phyloP scores from a whole-genome alignment of 2,329 filamentous ascomycete genomes.

The Fusarium sp. region DNA sequence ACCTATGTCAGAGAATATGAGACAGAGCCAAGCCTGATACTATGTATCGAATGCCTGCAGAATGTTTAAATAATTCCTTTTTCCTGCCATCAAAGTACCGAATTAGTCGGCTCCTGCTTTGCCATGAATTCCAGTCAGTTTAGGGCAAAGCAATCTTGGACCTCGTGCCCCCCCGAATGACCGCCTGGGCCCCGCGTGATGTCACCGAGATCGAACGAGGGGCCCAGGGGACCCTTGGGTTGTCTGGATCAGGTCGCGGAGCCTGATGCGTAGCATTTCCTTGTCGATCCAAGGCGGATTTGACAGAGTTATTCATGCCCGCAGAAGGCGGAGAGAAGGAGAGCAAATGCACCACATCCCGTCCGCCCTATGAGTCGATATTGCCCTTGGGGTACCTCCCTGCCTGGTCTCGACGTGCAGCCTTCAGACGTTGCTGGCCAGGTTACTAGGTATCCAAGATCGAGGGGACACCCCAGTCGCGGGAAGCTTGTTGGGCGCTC shows the following conservation, averaged over 20 bases:
- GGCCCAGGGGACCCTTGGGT: slow-evolving; percentile 8
- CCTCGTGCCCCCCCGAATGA: slow-evolving; percentile 11
- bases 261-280: not conserved
- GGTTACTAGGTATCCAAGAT: slow-evolving; percentile 1
- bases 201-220: slow-evolving; percentile 41
- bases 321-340: not conserved
- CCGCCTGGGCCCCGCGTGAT: slow-evolving; percentile 32
- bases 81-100: not conserved
- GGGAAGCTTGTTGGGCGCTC: slow-evolving; percentile 21
- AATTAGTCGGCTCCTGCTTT: not conserved
- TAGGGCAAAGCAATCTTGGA: not conserved
- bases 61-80: not conserved
- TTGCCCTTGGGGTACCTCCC: slow-evolving; percentile 5
- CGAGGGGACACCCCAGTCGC: slow-evolving; percentile 13
- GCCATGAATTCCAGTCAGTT: not conserved
- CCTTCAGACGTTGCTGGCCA: not conserved
- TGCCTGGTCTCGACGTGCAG: not conserved
- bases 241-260: not conserved
- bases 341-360: not conserved
- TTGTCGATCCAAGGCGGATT: not conserved
- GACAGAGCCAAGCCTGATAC: not conserved
- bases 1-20: not conserved
- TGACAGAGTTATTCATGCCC: not conserved
- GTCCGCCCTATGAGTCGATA: slow-evolving; percentile 10
- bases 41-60: not conserved